Conservation (phyloP, 208 protist species). For the Eutreptiella sp. region DNA sequence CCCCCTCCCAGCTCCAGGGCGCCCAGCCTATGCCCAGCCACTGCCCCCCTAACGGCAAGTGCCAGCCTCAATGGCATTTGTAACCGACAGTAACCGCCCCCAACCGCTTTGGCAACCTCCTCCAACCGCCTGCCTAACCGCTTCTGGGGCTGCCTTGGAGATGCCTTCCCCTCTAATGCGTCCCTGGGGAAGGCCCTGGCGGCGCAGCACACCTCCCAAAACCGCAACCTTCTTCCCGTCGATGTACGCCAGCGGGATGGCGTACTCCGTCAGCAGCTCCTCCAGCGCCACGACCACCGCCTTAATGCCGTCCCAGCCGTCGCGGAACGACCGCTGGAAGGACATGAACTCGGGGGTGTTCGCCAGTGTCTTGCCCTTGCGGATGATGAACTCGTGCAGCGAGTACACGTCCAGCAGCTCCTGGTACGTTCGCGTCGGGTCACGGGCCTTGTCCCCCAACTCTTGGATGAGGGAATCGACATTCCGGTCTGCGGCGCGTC, state of each 20-base stretch:
- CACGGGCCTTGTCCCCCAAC: slow-evolving; percentile 22
- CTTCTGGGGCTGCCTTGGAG: too few relatives aligned
- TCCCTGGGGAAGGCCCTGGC: too few relatives aligned
- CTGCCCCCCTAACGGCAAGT: too few relatives aligned
- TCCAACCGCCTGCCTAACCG: too few relatives aligned
- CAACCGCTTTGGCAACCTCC: too few relatives aligned
- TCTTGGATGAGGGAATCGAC: background rate
- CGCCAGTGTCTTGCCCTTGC: slow-evolving; percentile 68
- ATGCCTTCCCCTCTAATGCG: too few relatives aligned
- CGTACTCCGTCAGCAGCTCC: slow-evolving; percentile 60
- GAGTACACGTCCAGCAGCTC: slow-evolving; percentile 83
- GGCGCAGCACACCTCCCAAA: too few relatives aligned
- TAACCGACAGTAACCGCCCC: too few relatives aligned
- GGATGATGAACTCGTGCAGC: slow-evolving; percentile 88
- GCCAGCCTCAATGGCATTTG: too few relatives aligned
- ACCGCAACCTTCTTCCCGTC: slow-evolving; percentile 76
- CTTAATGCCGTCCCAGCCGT: slow-evolving; percentile 72
- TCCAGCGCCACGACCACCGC: slow-evolving; percentile 62
- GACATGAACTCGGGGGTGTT: slow-evolving; percentile 81
- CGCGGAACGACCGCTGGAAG: slow-evolving; percentile 67
- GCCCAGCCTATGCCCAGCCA: too few relatives aligned
- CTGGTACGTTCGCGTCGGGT: slow-evolving; percentile 73
- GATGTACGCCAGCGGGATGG: slow-evolving; percentile 73
- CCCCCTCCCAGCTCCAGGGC: slow-evolving; percentile 50
- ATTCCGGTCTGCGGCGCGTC: too few relatives aligned